A percentile compares a stretch with the other conserved stretches of the same genome.
Evolutionary conservation across 73 alveolate species (phyloP).

Genomic region (Symbiodinium natans): DNA sequence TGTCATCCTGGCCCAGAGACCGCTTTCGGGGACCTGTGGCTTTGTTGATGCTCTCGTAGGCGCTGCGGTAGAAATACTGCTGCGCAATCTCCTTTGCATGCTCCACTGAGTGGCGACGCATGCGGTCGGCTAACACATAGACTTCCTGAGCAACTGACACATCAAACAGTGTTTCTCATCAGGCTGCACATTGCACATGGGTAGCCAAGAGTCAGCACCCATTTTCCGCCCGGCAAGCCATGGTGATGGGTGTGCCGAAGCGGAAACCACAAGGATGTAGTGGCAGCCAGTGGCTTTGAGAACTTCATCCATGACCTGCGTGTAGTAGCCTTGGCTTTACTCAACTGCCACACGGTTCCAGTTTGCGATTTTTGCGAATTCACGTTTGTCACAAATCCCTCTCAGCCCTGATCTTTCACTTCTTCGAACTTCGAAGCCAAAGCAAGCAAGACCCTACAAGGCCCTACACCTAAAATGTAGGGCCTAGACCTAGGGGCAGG

Average conservation of each 20-base stretch:
- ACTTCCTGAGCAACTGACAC: not conserved
- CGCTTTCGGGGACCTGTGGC: not conserved
- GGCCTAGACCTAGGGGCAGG: no score
- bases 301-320: not conserved
- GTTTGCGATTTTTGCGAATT: no score
- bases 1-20: not conserved
- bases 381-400: no score
- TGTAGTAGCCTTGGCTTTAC: not conserved
- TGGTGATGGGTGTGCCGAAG: not conserved
- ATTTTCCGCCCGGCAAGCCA: not conserved
- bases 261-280: no score
- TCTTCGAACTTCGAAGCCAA: no score
- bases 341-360: no score
- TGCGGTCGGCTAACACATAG: slow-evolving; percentile 2
- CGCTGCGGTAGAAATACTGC: not conserved
- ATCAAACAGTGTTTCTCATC: not conserved
- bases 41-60: not conserved
- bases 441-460: no score
- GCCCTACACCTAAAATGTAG: no score
- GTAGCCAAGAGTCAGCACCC: not conserved
- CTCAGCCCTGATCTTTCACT: no score
- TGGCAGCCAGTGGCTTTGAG: not conserved
- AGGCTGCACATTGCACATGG: no score
- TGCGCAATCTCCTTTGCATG: not conserved
- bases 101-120: not conserved